phyloP scores from a whole-genome alignment of 805 yeast genomes.

The Kluyveromyces nonfermentans region DNA sequence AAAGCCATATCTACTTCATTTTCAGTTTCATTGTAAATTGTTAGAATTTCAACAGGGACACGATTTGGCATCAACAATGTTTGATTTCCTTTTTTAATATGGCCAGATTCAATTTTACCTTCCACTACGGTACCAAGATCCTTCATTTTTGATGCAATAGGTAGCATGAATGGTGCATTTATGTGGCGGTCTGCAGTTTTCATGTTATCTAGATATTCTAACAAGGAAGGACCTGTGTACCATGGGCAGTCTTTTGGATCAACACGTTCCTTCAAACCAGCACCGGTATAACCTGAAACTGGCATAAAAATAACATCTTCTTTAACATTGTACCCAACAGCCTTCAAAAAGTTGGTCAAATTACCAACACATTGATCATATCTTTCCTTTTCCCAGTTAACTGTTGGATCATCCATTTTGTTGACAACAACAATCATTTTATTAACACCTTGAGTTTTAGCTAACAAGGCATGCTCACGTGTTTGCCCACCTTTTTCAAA shows the following conservation, averaged over 20 bases:
- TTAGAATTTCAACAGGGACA: conserved; percentile 68
- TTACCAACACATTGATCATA: conserved; percentile 91
- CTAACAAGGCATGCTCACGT: conserved; percentile 93
- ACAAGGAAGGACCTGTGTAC: conserved; percentile 87
- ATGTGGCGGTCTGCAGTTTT: conserved; percentile 74
- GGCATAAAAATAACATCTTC: conserved; percentile 91
- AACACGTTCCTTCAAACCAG: conserved; percentile 86
- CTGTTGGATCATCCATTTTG: conserved; percentile 99
- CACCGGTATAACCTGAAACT: conserved; percentile 96
- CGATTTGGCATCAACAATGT: conserved; percentile 91
- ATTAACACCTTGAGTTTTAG: conserved; percentile 97
- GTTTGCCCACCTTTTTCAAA: conserved; percentile 99
- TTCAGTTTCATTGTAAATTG: conserved; percentile 92
- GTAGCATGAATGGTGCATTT: conserved; percentile 96
- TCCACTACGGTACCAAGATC: conserved; percentile 97
- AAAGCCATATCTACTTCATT: conserved; percentile 81
- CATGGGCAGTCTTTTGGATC: conserved; percentile 68
- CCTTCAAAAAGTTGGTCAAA: conserved; percentile 66
- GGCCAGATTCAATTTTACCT: conserved; percentile 97
- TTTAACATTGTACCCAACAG: conserved; percentile 78
- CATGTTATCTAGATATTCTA: conserved; percentile 83
- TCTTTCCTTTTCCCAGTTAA: conserved; percentile 90
- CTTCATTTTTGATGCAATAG: conserved; percentile 88
- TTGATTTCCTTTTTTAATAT: conserved; percentile 65
- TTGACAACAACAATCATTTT: conserved; percentile 87